phyloP scores from a whole-genome alignment of 2,329 filamentous ascomycete genomes.

The Epichloe sylvatica region DNA sequence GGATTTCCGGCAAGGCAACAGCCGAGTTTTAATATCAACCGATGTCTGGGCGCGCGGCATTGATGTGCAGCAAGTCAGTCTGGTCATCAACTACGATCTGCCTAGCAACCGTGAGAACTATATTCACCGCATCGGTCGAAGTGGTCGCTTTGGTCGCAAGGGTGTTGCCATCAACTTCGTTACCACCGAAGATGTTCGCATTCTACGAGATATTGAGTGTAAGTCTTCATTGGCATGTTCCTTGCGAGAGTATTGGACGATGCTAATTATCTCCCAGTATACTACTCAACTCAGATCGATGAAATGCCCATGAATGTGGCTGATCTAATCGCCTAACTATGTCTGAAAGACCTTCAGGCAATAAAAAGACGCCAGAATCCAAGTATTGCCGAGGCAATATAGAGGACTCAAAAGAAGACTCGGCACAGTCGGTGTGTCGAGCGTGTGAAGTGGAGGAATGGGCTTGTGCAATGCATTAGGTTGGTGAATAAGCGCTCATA shows the following conservation, averaged over 20 bases:
- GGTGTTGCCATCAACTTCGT: conserved; percentile 99
- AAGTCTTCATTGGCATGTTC: conserved; percentile 22
- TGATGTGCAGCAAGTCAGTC: conserved; percentile 92
- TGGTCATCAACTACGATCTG: conserved; percentile 98
- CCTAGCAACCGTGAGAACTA: conserved; percentile 99
- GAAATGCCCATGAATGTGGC: conserved; percentile 97
- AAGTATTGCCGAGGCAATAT: neutral
- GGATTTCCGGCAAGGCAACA: conserved; percentile 94
- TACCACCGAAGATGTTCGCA: conserved; percentile 93
- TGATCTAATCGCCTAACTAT: conserved; percentile 37
- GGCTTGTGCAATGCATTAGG: conserved; percentile 7
- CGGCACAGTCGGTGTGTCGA: conserved; percentile 1
- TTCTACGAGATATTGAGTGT: conserved; percentile 92
- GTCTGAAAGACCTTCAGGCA: neutral
- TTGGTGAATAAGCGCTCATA: conserved; percentile 1
- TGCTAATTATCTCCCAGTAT: conserved; percentile 43
- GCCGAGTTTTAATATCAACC: conserved; percentile 88
- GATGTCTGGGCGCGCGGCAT: conserved; percentile 98
- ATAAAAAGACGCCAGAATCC: neutral
- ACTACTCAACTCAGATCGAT: conserved; percentile 93
- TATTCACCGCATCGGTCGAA: conserved; percentile 94
- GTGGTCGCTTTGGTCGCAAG: conserved; percentile 90
- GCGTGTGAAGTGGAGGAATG: conserved; percentile 8
- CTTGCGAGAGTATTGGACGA: conserved; percentile 1
- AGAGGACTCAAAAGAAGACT: neutral